phyloP scores from a whole-genome alignment of 495 filamentous ascomycete genomes.

The Choiromyces venosus region DNA sequence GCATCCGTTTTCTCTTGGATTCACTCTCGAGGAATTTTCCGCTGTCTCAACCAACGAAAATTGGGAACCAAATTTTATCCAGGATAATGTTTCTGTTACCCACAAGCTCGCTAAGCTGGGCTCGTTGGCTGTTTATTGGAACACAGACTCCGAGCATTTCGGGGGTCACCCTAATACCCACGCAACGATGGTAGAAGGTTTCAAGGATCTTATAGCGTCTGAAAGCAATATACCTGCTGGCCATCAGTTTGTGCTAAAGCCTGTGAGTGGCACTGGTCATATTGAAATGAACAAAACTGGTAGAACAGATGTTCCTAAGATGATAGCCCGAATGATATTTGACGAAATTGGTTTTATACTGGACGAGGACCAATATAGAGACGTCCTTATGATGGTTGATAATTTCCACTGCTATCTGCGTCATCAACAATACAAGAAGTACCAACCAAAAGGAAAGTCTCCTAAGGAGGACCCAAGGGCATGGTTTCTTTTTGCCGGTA shows the following conservation, averaged over 20 bases:
- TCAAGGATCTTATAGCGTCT: constrained; percentile 69
- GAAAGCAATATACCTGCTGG: constrained; percentile 50
- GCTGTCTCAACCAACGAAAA: constrained; percentile 89
- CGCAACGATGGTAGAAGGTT: constrained; percentile 65
- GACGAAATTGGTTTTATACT: constrained; percentile 93
- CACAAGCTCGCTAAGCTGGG: constrained; percentile 88
- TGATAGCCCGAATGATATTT: constrained; percentile 85
- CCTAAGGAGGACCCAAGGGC: constrained; percentile 87
- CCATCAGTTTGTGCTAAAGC: constrained; percentile 92
- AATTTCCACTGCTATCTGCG: constrained; percentile 97
- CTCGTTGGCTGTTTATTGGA: constrained; percentile 91
- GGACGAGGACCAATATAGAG: constrained; percentile 94
- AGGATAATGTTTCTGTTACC: constrained; percentile 70
- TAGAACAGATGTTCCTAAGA: constrained; percentile 69
- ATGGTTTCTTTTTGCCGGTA: constrained; percentile 84
- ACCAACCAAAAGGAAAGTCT: constrained; percentile 72
- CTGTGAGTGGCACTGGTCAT: constrained; percentile 85
- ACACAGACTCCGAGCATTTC: constrained; percentile 80
- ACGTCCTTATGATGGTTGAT: constrained; percentile 94
- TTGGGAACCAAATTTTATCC: constrained; percentile 92
- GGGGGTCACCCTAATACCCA: constrained; percentile 69
- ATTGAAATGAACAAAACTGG: constrained; percentile 90
- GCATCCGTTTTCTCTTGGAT: constrained; percentile 86
- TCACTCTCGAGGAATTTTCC: constrained; percentile 91
- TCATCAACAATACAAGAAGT: constrained; percentile 93